Evolutionary conservation across 31 red algal species (phyloP).

Genomic region (Asparagopsis taxiformis): DNA sequence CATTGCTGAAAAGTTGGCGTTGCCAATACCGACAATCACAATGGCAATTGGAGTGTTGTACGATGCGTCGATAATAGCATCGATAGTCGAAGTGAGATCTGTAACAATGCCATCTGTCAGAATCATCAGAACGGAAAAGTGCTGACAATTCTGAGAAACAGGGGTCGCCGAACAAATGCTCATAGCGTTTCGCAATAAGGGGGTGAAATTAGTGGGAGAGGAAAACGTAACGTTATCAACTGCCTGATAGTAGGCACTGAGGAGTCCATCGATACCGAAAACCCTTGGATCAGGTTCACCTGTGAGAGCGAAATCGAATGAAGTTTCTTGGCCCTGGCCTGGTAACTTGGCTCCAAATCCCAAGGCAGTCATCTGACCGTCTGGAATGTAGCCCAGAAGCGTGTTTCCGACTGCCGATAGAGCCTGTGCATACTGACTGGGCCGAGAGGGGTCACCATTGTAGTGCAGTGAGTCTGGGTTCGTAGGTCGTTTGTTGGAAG

Average conservation of each 20-base stretch:
- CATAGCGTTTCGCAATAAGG: slow-evolving; percentile 56
- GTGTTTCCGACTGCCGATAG: slow-evolving; percentile 54
- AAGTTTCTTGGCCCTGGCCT: slow-evolving; percentile 24
- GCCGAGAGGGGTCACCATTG: slow-evolving; percentile 16
- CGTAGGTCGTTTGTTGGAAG: slow-evolving; percentile 59
- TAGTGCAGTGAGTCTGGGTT: slow-evolving; percentile 83
- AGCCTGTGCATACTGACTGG: slow-evolving; percentile 70
- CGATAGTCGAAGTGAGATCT: slow-evolving; percentile 61
- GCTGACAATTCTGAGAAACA: slow-evolving; percentile 33
- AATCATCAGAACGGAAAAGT: slow-evolving; percentile 78
- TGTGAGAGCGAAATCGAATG: slow-evolving; percentile 69
- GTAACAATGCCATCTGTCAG: slow-evolving; percentile 88
- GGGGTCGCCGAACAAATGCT: slow-evolving; percentile 14
- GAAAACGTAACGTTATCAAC: slow-evolving; percentile 42
- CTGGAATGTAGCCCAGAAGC: slow-evolving; percentile 54
- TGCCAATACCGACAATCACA: slow-evolving; percentile 87
- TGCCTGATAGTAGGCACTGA: slow-evolving; percentile 45
- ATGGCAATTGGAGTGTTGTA: slow-evolving; percentile 67
- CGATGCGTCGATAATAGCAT: slow-evolving; percentile 61
- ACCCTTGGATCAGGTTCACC: slow-evolving; percentile 43
- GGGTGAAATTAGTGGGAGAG: slow-evolving; percentile 82
- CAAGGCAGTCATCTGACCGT: slow-evolving; percentile 54
- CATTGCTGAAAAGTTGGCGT: slow-evolving; percentile 74
- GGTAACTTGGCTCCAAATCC: slow-evolving; percentile 88
- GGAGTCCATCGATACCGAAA: slow-evolving; percentile 49